Conservation (phyloP, 331 rosid species). For the Quercus lobata region DNA sequence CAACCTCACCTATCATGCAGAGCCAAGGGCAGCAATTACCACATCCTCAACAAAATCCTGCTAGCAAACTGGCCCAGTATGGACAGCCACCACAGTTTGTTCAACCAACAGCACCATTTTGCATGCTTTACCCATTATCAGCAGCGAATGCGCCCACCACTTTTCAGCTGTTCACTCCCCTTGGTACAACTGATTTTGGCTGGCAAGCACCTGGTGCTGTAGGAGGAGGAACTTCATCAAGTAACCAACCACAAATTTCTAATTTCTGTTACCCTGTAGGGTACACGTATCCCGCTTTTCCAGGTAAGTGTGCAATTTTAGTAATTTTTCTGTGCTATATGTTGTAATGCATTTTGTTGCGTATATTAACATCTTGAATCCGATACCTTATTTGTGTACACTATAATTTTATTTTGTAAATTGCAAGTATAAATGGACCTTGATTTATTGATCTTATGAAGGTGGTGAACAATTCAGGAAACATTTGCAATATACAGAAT, state of each 20-base stretch:
- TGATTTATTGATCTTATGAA: not conserved
- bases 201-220: slow-evolving; percentile 29
- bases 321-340: slow-evolving; percentile 5
- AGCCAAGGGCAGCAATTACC: slow-evolving; percentile 42
- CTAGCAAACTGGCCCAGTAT: slow-evolving; percentile 16
- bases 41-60: slow-evolving; percentile 16
- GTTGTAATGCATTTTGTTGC: not conserved
- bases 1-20: slow-evolving; percentile 12
- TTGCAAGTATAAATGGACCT: not conserved
- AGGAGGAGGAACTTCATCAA: slow-evolving; percentile 26
- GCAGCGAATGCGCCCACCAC: slow-evolving; percentile 22
- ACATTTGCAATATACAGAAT: not conserved
- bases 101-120: slow-evolving; percentile 34
- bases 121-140: slow-evolving; percentile 26
- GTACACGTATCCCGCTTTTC: slow-evolving; percentile 33
- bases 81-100: slow-evolving; percentile 22
- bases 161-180: slow-evolving; percentile 12
- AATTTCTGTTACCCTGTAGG: slow-evolving; percentile 37
- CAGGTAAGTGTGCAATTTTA: slow-evolving; percentile 31
- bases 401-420: not conserved
- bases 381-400: not conserved
- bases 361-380: not conserved
- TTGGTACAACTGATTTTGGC: slow-evolving; percentile 18
- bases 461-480: not conserved
- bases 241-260: slow-evolving; percentile 29